Conservation (phyloP, 768 basidiomycete species). For the Rhodotorula kratochvilovae region DNA sequence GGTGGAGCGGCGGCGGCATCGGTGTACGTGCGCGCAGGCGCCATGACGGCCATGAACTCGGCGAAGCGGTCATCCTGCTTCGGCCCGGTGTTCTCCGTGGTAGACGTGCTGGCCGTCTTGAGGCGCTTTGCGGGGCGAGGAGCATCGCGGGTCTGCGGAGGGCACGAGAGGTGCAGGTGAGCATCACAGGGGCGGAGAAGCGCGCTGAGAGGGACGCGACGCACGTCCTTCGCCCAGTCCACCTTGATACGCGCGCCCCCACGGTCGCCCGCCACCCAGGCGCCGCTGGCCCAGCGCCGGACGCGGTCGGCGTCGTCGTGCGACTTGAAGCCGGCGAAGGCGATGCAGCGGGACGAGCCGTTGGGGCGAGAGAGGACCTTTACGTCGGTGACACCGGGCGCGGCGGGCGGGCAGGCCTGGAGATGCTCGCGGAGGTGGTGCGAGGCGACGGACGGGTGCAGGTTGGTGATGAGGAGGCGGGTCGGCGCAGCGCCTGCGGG, state of each 20-base stretch:
- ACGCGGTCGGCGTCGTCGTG: constrained; percentile 68
- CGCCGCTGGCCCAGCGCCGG: constrained; percentile 75
- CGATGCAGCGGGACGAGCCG: constrained; percentile 79
- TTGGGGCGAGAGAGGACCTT: constrained; percentile 69
- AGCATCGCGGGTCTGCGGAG: constrained; percentile 14
- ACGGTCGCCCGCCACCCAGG: constrained; percentile 55
- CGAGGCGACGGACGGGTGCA: constrained; percentile 26
- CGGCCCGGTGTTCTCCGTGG: no score
- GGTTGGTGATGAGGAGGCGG: constrained; percentile 22
- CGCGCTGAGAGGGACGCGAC: constrained; percentile 42
- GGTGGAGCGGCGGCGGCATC: no score
- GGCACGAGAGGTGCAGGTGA: neutral
- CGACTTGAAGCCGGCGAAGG: constrained; percentile 85
- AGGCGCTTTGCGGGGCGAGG: constrained; percentile 30
- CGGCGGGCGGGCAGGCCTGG: constrained; percentile 4
- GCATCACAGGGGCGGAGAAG: neutral
- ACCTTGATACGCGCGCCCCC: constrained; percentile 73
- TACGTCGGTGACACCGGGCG: constrained; percentile 64
- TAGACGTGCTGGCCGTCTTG: neutral
- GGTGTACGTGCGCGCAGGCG: constrained; percentile 49
- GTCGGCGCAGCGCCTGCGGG: neutral
- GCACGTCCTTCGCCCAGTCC: constrained; percentile 65
- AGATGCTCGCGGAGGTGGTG: constrained; percentile 21
- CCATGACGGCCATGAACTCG: constrained; percentile 72
- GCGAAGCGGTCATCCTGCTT: constrained; percentile 50